Base-by-base conservation (phyloP, 2,329 filamentous ascomycete genomes). In the Phyllachora maydis region DNA sequence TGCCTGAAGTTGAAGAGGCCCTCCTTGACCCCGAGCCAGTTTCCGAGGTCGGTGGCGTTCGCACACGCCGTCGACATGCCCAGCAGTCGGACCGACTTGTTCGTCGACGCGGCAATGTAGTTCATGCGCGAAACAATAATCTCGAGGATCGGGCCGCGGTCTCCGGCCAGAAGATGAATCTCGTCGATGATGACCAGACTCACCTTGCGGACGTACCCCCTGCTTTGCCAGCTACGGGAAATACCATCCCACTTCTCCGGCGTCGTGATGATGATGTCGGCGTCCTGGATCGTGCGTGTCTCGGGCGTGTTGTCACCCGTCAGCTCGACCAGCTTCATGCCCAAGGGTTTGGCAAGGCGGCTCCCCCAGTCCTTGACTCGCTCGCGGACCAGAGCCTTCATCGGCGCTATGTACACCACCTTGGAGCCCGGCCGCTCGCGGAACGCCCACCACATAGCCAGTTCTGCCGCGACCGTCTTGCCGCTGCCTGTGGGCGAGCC, bases 221-320 rank as follows among this genome's bases (percentile, higher is more conserved):
- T 75, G 4, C 85, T 95, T 46, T 95, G 83, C 88, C 90, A 98
- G 40, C 79, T 91, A 64, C 88, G 77, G 37, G 81, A 92, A 35
- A 98, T 95, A 65, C 90, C 90, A 43, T 98, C 90, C 88, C 88
- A 98, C 45, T 98, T 98, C 51, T 98, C 88, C n/a, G 88, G 90
- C 0, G 90, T 98, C 0, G 88, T 98, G 38, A 98, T 82, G 37
- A 98, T 98, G 31, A 98, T 81, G 43, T 98, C 88, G 4, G 88
- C 88, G 41, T 95, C 76, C 35, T 83, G 69, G 37, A 98, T 98
- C 0, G 85, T 93, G 23, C 81, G 65, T 1, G 88, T 98, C 41
- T 98, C 88, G 1, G 90, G 90, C 0, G 90, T 98, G 40, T 95
- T 98, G 52, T 98, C 88, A 56, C 58, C 46, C 24, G 90, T 98